Evolutionary conservation across 805 yeast species (phyloP).

Genomic region (Spathaspora sp.): DNA sequence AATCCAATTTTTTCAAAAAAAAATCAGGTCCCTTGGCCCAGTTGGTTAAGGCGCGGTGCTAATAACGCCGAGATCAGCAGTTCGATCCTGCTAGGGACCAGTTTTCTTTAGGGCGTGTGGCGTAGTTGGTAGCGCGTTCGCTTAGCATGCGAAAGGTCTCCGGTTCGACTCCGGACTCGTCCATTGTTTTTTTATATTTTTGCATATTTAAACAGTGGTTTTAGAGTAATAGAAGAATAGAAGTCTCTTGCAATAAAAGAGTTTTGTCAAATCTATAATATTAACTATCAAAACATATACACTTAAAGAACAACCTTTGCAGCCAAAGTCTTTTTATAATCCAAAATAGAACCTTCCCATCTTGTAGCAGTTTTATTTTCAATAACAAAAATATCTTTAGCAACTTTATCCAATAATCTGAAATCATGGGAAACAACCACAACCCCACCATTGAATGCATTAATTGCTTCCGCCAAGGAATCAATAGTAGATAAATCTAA

Average conservation of each 20-base stretch:
- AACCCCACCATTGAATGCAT: slow-evolving; percentile 95
- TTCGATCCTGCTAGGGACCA: slow-evolving; percentile 88
- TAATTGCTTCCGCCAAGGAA: slow-evolving; percentile 94
- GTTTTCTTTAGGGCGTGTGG: slow-evolving; percentile 39
- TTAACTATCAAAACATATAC: background rate
- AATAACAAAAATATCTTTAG: slow-evolving; percentile 94
- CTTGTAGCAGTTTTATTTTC: slow-evolving; percentile 93
- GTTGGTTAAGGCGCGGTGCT: slow-evolving; percentile 54
- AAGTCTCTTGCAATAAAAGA: no score
- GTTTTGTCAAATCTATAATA: background rate
- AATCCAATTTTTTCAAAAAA: background rate
- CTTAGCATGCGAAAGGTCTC: slow-evolving; percentile 49
- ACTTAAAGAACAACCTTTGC: slow-evolving; percentile 69
- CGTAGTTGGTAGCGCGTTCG: slow-evolving; percentile 49
- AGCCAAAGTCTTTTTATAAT: slow-evolving; percentile 93
- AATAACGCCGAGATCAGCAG: slow-evolving; percentile 70
- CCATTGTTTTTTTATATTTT: slow-evolving; percentile 6
- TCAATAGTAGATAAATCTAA: slow-evolving; percentile 97
- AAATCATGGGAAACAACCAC: slow-evolving; percentile 98
- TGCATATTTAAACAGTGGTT: no score
- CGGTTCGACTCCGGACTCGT: slow-evolving; percentile 25
- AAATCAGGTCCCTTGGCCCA: slow-evolving; percentile 52
- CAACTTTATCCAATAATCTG: slow-evolving; percentile 95
- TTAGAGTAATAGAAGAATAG: no score
- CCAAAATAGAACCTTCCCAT: slow-evolving; percentile 91